phyloP scores from a whole-genome alignment of 352 stramenopile species.

The Pythium scleroteichum region DNA sequence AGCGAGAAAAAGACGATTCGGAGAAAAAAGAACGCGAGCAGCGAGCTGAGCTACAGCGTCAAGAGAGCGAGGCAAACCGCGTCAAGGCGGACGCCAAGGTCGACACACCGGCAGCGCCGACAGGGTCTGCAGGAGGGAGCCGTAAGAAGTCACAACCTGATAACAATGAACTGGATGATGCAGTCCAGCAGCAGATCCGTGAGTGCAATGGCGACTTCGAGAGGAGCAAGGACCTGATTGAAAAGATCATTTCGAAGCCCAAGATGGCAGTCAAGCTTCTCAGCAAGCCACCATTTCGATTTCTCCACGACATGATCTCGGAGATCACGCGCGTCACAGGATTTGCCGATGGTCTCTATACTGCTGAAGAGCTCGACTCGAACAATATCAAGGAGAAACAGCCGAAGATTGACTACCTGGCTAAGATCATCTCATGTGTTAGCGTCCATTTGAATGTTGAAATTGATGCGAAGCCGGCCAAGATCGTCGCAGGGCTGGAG shows the following conservation, averaged over 20 bases:
- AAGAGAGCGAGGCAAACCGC: slow-evolving; percentile 14
- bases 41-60: slow-evolving; percentile 11
- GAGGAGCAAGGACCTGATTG: slow-evolving; percentile 69
- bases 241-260: slow-evolving; percentile 80
- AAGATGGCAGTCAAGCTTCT: slow-evolving; percentile 87
- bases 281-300: slow-evolving; percentile 86
- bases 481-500: slow-evolving; percentile 93
- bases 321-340: slow-evolving; percentile 79
- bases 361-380: slow-evolving; percentile 88
- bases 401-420: slow-evolving; percentile 90
- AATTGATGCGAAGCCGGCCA: slow-evolving; percentile 77
- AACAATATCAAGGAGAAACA: slow-evolving; percentile 93
- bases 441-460: slow-evolving; percentile 84
- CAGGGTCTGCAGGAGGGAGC: slow-evolving; percentile 13
- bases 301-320: slow-evolving; percentile 84
- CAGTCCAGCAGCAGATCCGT: slow-evolving; percentile 52
- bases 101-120: slow-evolving; percentile 25
- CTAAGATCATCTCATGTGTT: slow-evolving; percentile 90
- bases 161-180: slow-evolving; percentile 55
- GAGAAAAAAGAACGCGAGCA: slow-evolving; percentile 31
- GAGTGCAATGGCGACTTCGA: slow-evolving; percentile 81
- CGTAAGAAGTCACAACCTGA: slow-evolving; percentile 36
- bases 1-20: slow-evolving; percentile 38
- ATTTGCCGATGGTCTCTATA: slow-evolving; percentile 86
- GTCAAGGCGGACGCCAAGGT: slow-evolving; percentile 41